These are phyloP conservation scores for Mycena rosella DNA, from an alignment of 768 basidiomycete genomes.

Conservation along the genomic window DNA sequence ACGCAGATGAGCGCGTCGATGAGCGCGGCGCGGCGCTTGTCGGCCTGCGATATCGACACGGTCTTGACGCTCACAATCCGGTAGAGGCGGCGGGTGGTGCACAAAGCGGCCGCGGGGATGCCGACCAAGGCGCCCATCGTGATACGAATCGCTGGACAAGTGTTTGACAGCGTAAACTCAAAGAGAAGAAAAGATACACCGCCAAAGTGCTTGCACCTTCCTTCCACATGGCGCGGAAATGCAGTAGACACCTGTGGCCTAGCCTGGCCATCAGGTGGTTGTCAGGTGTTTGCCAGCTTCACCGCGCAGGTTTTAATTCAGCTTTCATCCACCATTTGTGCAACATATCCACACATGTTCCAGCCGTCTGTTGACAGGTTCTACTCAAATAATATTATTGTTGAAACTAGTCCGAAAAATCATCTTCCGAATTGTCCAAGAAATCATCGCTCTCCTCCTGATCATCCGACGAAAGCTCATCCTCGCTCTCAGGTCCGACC, in stretches of 20 bases:
- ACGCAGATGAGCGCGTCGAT: constrained; percentile 61
- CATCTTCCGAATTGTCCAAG: background rate
- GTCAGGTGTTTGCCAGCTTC: too few species aligned
- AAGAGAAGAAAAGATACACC: too few species aligned
- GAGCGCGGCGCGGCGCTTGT: constrained; percentile 55
- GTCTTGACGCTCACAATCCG: constrained; percentile 48
- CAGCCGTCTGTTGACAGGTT: too few species aligned
- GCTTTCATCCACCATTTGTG: too few species aligned
- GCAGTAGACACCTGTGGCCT: too few species aligned
- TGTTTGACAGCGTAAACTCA: too few species aligned
- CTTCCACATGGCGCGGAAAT: too few species aligned
- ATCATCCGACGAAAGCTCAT: background rate
- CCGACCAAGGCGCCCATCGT: constrained; percentile 1
- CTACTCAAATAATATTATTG: too few species aligned
- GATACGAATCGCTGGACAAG: constrained; percentile 10
- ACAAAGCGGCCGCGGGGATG: constrained; percentile 4
- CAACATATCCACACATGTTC: too few species aligned
- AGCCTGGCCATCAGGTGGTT: too few species aligned
- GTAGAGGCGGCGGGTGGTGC: constrained; percentile 1
- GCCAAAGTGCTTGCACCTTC: too few species aligned
- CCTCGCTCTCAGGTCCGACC: background rate
- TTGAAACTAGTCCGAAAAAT: background rate
- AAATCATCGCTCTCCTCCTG: background rate
- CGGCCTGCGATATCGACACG: background rate
- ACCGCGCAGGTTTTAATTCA: too few species aligned